phyloP scores from a whole-genome alignment of 1,284 basidiomycete genomes.

The Crepidotus sp. region DNA sequence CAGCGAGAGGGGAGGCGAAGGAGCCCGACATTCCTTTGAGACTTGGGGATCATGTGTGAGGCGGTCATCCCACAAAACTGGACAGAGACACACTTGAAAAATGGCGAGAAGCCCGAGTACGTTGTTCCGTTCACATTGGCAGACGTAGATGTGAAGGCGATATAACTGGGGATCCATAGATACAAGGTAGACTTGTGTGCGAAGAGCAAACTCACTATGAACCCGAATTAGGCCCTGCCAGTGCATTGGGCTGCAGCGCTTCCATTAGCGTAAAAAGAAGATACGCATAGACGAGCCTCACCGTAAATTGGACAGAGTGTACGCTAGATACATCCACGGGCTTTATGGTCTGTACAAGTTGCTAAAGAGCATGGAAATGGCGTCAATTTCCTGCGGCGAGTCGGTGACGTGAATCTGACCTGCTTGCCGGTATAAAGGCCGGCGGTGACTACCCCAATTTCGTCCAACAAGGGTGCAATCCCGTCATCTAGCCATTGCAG shows the following conservation, averaged over 20 bases:
- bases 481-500: constrained; percentile 60
- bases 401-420: constrained; percentile 28
- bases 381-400: neutral
- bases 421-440: constrained; percentile 45
- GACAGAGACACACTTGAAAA: constrained; percentile 38
- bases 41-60: constrained; percentile 26
- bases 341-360: constrained; percentile 41
- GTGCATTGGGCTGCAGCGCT: constrained; percentile 30
- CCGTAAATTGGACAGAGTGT: constrained; percentile 48
- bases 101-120: constrained; percentile 43
- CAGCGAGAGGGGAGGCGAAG: constrained; percentile 37
- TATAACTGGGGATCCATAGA: constrained; percentile 34
- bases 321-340: constrained; percentile 47
- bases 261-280: neutral
- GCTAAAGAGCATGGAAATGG: no score
- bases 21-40: constrained; percentile 53
- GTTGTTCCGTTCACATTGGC: constrained; percentile 26
- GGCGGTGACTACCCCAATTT: constrained; percentile 42
- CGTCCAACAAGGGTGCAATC: constrained; percentile 2
- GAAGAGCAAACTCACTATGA: constrained; percentile 36
- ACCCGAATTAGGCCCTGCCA: constrained; percentile 45
- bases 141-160: constrained; percentile 44
- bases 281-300: constrained; percentile 26
- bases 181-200: neutral
- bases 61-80: neutral